Conservation (phyloP, 1,139 yeast genomes). For the Groenewaldozyma auringiensis region DNA sequence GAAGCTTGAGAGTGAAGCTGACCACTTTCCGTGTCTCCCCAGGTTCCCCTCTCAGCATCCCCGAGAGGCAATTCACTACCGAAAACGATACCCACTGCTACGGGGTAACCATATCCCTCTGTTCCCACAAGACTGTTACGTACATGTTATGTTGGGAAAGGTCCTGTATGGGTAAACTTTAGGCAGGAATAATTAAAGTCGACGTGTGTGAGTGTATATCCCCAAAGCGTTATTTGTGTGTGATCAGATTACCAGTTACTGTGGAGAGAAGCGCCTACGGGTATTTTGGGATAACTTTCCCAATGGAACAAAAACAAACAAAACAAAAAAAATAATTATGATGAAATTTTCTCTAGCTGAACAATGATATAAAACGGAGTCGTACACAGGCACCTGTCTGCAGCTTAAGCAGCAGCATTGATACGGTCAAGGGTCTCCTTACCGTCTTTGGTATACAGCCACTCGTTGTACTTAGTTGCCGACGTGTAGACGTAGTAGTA, state of each 20-base stretch:
- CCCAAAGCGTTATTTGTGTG: no score
- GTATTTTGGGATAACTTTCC: no score
- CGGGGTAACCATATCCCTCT: background rate
- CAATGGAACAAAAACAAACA: background rate
- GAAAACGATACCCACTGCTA: no score
- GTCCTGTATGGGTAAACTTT: no score
- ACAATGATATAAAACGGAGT: background rate
- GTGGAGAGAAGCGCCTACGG: no score
- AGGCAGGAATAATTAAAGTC: no score
- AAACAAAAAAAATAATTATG: background rate
- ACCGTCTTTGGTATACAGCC: constrained; percentile 95
- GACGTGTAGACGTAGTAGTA: constrained; percentile 84
- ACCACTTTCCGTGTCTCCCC: background rate
- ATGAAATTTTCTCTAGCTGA: background rate
- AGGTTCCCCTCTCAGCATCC: no score
- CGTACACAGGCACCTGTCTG: background rate
- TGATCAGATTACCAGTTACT: no score
- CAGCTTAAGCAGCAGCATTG: constrained; percentile 14
- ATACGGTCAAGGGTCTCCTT: constrained; percentile 37
- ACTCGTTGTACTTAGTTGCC: constrained; percentile 86
- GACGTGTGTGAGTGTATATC: no score
- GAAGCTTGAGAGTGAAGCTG: background rate
- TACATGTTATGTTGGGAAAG: no score
- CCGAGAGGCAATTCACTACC: no score
- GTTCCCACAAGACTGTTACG: background rate